These are phyloP conservation scores for Phytophthora lateralis DNA, from an alignment of 352 stramenopile genomes.

Conservation along the genomic window DNA sequence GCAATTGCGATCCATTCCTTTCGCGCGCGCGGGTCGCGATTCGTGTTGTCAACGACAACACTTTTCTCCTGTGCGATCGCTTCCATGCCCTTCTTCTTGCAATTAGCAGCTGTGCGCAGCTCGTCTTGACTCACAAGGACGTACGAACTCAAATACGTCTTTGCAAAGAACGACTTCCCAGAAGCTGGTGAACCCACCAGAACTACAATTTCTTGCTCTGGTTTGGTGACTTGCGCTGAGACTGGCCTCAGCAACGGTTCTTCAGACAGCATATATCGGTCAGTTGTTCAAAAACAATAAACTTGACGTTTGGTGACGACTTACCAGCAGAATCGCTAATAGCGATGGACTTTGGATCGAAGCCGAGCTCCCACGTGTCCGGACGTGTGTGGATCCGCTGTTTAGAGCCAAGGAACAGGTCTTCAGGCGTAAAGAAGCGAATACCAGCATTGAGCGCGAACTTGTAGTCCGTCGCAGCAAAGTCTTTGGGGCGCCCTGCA, in stretches of 20 bases:
- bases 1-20: slow-evolving; percentile 80
- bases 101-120: slow-evolving; percentile 79
- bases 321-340: slow-evolving; percentile 35
- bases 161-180: slow-evolving; percentile 72
- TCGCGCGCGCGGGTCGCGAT: slow-evolving; percentile 62
- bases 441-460: slow-evolving; percentile 88
- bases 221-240: slow-evolving; percentile 27
- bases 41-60: slow-evolving; percentile 89
- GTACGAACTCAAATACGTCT: slow-evolving; percentile 58
- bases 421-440: slow-evolving; percentile 84
- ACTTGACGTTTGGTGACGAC: not conserved
- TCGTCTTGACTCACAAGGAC: slow-evolving; percentile 85
- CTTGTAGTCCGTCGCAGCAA: slow-evolving; percentile 88
- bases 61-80: slow-evolving; percentile 64
- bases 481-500: slow-evolving; percentile 75
- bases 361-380: slow-evolving; percentile 77
- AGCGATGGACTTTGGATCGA: slow-evolving; percentile 59
- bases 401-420: slow-evolving; percentile 75
- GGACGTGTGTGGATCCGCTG: slow-evolving; percentile 73
- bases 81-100: slow-evolving; percentile 65
- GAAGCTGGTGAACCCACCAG: slow-evolving; percentile 76
- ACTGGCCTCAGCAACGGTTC: slow-evolving; percentile 30
- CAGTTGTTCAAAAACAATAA: not conserved
- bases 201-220: slow-evolving; percentile 71
- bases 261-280: slow-evolving; percentile 13